Evolutionary conservation across 2,329 filamentous ascomycete genomes (phyloP), one percentile per base, ranked within the genome.

Genomic region (Cladosporium sphaerospermum): DNA sequence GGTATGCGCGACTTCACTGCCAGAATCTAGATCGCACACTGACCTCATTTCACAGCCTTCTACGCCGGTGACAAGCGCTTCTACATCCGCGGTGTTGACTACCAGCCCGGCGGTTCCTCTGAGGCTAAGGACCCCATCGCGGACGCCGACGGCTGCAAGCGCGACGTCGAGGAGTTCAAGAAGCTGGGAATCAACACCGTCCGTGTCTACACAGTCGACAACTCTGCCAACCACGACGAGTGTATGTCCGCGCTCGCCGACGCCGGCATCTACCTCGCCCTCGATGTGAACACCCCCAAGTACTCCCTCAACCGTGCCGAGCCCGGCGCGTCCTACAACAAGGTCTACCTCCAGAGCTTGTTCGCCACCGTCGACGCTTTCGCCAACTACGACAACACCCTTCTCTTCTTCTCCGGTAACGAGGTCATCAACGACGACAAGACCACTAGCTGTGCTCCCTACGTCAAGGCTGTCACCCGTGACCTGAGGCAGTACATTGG

Each of bases 131-230:
- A 96, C 67, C 89, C 90, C 56, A 84, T 96, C 50, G 84, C 88
- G 57, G 84, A 95, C 63, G 67, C 75, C 19, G 71, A 71, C 3
- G 73, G 78, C 65, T 96, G 91, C 81, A 79, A 81, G 69, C 86
- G 90, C 59, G 89, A 95, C 67, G 86, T 96, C 62, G 73, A 75
- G 48, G 78, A 89, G 68, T 95, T 96, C 82, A 81, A 88, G 76
- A 81, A 89, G 61, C 78, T 96, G 47, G 89, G 90, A 45, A 76
- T 96, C 73, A 96, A 96, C 78, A 90, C 89, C 23, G 78, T 96
- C 67, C 90, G 91, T 71, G 87, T 96, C 57, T 96, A 96, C 79
- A 89, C 86, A 13, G 84, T 95, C 61, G 91, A 96, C 77, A 96
- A 96, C 79, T 84, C 84, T 47, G 75, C 78, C 62, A 73, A 85